These are phyloP conservation scores for Leccinum huronense DNA, from an alignment of 1,284 basidiomycete species.

Conservation along the genomic window DNA sequence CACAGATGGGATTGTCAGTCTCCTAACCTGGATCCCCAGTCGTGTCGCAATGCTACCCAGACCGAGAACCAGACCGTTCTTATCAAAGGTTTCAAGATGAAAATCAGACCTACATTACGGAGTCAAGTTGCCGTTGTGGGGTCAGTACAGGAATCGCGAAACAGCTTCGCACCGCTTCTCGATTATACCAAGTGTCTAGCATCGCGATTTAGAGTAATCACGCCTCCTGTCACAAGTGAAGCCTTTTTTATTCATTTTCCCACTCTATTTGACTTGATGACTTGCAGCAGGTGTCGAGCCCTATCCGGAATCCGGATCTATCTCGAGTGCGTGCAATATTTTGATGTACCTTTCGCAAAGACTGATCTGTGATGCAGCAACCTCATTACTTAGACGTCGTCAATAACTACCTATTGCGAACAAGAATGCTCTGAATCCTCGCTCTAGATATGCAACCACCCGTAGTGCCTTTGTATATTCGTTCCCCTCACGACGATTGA, in stretches of 20 bases:
- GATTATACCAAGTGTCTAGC: not conserved
- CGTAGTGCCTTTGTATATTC: not conserved
- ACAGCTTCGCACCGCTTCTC: not conserved
- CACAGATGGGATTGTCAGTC: not conserved
- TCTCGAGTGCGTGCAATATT: not conserved
- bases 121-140: not conserved
- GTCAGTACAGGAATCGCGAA: not conserved
- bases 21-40: not conserved
- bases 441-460: slow-evolving; percentile 15
- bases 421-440: slow-evolving; percentile 14
- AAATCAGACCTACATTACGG: not conserved
- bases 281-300: not conserved
- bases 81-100: not conserved
- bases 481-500: not conserved
- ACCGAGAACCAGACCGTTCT: not conserved
- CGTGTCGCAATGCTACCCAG: not conserved
- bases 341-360: not conserved
- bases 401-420: slow-evolving; percentile 10
- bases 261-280: not conserved
- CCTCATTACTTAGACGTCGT: slow-evolving; percentile 6
- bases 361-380: not conserved
- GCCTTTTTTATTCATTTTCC: not conserved
- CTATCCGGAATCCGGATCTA: not conserved
- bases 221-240: not conserved
- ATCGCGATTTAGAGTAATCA: not conserved